Percentiles rank a stretch among this genome's conserved stretches.
phyloP scores from a whole-genome alignment of 495 filamentous ascomycete genomes.

The Daldinia decipiens region DNA sequence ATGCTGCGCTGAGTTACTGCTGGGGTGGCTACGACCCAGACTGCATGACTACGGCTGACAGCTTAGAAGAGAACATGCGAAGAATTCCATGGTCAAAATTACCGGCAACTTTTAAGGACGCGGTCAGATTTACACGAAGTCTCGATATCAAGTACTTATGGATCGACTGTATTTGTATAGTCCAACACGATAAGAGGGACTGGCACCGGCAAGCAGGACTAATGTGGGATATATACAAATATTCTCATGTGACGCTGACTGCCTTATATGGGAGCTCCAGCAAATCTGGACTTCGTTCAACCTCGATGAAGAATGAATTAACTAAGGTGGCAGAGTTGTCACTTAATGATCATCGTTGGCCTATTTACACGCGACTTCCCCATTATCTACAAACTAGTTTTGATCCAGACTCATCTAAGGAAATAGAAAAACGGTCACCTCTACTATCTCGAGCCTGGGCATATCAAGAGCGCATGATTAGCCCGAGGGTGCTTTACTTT shows the following conservation, averaged over 20 bases:
- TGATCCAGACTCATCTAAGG: background rate
- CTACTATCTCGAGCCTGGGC: constrained; percentile 17
- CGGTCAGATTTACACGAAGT: constrained; percentile 39
- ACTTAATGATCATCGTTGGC: background rate
- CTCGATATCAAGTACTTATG: constrained; percentile 48
- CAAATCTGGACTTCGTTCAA: constrained; percentile 11
- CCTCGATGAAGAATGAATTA: constrained; percentile 6
- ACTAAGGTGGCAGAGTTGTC: constrained; percentile 13
- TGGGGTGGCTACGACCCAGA: constrained; percentile 15
- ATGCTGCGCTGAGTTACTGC: constrained; percentile 28
- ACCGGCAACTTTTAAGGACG: constrained; percentile 47
- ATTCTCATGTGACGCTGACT: constrained; percentile 34
- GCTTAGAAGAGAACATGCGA: constrained; percentile 14
- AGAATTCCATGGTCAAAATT: constrained; percentile 20
- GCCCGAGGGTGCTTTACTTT: constrained; percentile 17
- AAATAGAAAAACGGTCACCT: background rate
- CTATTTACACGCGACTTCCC: constrained; percentile 3
- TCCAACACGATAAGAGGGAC: constrained; percentile 40
- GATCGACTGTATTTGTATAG: constrained; percentile 52
- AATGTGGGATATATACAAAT: constrained; percentile 45
- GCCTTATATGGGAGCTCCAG: constrained; percentile 16
- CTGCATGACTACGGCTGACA: constrained; percentile 28
- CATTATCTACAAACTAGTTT: background rate
- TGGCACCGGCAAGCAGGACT: constrained; percentile 39
- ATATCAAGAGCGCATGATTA: constrained; percentile 22